Evolutionary conservation across 768 basidiomycete species (phyloP).

Genomic region (Guyanaporus albipodus): DNA sequence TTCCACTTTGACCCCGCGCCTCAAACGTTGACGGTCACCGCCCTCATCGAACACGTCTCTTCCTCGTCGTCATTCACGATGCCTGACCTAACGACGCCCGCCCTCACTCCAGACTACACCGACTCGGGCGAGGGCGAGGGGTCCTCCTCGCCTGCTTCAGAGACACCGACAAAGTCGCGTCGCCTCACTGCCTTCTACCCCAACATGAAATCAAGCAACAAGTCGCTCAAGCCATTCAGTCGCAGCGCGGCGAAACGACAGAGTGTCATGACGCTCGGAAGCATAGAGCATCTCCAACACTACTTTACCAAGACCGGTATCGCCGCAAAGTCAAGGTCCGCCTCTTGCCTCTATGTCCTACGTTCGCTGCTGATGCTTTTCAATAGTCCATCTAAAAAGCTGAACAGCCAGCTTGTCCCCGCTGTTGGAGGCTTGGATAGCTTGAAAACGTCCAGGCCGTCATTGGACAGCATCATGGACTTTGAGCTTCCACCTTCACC

Average conservation of each 20-base stretch:
- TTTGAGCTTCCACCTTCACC: slow-evolving; percentile 74
- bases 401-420: slow-evolving; percentile 63
- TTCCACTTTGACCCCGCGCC: slow-evolving; percentile 9
- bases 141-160: slow-evolving; percentile 26
- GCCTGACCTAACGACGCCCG: slow-evolving; percentile 43
- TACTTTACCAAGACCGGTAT: slow-evolving; percentile 91
- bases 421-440: slow-evolving; percentile 63
- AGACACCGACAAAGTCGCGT: slow-evolving; percentile 45
- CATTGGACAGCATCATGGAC: slow-evolving; percentile 41
- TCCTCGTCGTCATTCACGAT: slow-evolving; percentile 20
- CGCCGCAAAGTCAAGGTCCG: slow-evolving; percentile 67
- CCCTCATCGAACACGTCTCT: slow-evolving; percentile 5
- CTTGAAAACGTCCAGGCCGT: slow-evolving; percentile 36
- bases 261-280: slow-evolving; percentile 92
- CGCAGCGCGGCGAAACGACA: slow-evolving; percentile 89
- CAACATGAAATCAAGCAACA: slow-evolving; percentile 63
- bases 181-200: slow-evolving; percentile 79
- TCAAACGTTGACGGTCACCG: slow-evolving; percentile 4
- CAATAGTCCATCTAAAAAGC: slow-evolving; percentile 44
- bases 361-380: slow-evolving; percentile 7
- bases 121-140: slow-evolving; percentile 44
- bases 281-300: slow-evolving; percentile 93
- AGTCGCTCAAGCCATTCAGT: slow-evolving; percentile 81
- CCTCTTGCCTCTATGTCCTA: background rate
- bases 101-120: slow-evolving; percentile 62